A percentile compares a stretch with the other conserved stretches of the same genome.
These are phyloP conservation scores for Gleditsia sinensis DNA, from an alignment of 306 rosid species.

Conservation along the genomic window DNA sequence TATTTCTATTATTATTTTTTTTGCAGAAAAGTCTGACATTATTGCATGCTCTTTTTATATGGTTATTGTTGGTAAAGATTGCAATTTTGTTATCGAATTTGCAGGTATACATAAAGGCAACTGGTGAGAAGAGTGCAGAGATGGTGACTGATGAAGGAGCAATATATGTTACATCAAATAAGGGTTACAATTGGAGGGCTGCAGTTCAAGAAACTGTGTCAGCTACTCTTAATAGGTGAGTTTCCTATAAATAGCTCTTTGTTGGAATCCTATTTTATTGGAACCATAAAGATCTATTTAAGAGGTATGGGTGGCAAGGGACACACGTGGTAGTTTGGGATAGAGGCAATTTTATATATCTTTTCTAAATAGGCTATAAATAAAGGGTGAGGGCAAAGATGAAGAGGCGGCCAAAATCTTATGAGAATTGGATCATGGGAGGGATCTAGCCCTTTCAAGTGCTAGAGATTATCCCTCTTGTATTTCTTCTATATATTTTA, in stretches of 20 bases:
- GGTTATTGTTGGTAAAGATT: not conserved
- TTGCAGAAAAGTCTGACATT: not conserved
- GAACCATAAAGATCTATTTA: too few species aligned
- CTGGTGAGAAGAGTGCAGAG: conserved; percentile 91
- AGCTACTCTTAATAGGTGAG: conserved; percentile 94
- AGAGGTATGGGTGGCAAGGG: too few species aligned
- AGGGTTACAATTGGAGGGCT: conserved; percentile 96
- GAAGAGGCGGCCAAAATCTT: too few species aligned
- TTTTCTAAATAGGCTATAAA: too few species aligned
- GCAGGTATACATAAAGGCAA: conserved; percentile 94
- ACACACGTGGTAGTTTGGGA: too few species aligned
- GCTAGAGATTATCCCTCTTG: too few species aligned
- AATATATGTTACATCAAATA: conserved; percentile 85
- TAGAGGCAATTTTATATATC: too few species aligned
- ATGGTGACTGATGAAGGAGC: conserved; percentile 99
- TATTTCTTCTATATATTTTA: too few species aligned
- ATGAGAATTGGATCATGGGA: too few species aligned
- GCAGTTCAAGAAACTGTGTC: conserved; percentile 97
- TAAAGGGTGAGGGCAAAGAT: too few species aligned
- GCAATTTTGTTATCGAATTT: conserved; percentile 26
- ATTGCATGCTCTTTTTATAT: not conserved
- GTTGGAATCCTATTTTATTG: too few species aligned
- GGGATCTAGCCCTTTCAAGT: too few species aligned
- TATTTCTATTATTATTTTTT: not conserved
- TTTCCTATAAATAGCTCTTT: conserved; percentile 33